phyloP scores from a whole-genome alignment of 805 yeast species.

The Candida railenensis region DNA sequence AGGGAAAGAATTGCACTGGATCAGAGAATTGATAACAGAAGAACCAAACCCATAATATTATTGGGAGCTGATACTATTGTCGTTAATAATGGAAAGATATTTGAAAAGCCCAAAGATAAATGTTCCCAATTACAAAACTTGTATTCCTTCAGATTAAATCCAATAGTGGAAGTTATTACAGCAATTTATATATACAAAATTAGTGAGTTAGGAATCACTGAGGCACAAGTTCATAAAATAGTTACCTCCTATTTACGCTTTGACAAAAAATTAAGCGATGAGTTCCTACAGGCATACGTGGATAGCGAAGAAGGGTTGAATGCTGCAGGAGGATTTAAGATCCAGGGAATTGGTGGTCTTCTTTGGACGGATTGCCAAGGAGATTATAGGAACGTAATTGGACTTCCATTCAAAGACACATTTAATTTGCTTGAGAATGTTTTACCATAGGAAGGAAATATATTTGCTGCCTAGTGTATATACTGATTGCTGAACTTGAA shows the following conservation, averaged over 20 bases:
- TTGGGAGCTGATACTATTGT: constrained; percentile 83
- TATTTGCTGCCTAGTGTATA: no score
- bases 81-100: constrained; percentile 54
- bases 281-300: constrained; percentile 61
- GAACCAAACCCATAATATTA: constrained; percentile 12
- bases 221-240: background rate
- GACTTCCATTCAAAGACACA: constrained; percentile 71
- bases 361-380: constrained; percentile 68
- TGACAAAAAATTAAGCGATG: constrained; percentile 44
- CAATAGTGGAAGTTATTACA: constrained; percentile 30
- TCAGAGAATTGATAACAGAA: constrained; percentile 10
- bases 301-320: constrained; percentile 68
- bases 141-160: constrained; percentile 17
- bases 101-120: constrained; percentile 69
- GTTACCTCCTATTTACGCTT: constrained; percentile 40
- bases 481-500: no score
- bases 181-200: constrained; percentile 27
- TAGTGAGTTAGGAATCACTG: constrained; percentile 3
- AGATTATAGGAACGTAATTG: constrained; percentile 84
- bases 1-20: constrained; percentile 38
- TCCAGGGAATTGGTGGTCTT: constrained; percentile 71
- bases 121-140: constrained; percentile 30
- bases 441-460: background rate
- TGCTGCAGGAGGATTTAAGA: constrained; percentile 92
- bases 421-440: constrained; percentile 40